A percentile compares a stretch with the other conserved stretches of the same genome.
Conservation (phyloP, 1,284 basidiomycete species). For the Cryptococcus sp. region DNA sequence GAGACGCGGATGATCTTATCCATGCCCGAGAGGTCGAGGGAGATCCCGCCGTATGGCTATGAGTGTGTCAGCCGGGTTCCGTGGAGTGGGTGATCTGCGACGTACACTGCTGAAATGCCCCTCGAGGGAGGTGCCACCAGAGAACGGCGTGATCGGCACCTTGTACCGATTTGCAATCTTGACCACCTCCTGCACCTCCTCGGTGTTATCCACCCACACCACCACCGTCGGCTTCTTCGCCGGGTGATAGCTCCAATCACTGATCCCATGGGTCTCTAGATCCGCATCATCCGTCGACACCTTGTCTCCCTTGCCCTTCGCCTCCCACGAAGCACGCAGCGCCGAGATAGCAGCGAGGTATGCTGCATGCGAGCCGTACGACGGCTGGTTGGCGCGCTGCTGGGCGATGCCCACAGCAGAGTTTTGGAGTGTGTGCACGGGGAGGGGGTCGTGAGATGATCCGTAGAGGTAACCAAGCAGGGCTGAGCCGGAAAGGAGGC, state of each 20-base stretch:
- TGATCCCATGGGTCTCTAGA: conserved; percentile 43
- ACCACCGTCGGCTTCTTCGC: conserved; percentile 49
- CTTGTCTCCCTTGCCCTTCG: conserved; percentile 35
- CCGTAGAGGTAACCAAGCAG: conserved; percentile 17
- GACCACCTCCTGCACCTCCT: conserved; percentile 46
- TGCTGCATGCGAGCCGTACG: conserved; percentile 32
- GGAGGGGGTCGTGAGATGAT: conserved; percentile 2
- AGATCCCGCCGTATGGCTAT: conserved; percentile 65
- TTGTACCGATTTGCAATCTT: conserved; percentile 36
- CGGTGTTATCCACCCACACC: conserved; percentile 47
- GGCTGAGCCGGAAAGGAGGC: conserved; percentile 14
- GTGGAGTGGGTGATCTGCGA: neutral
- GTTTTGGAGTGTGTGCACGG: conserved; percentile 22
- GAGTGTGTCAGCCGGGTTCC: neutral
- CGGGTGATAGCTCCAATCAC: conserved; percentile 49
- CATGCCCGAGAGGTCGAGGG: conserved; percentile 81
- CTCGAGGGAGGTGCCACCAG: conserved; percentile 47
- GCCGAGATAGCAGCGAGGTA: conserved; percentile 41
- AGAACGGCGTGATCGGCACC: conserved; percentile 50
- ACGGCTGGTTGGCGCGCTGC: conserved; percentile 35
- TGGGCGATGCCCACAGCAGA: conserved; percentile 26
- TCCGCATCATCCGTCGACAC: conserved; percentile 46
- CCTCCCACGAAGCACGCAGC: conserved; percentile 21
- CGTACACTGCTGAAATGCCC: conserved; percentile 47
- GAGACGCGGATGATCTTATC: conserved; percentile 64